These are phyloP conservation scores for Cantharellus cinnabarinus DNA, from an alignment of 768 basidiomycete species.

Conservation along the genomic window DNA sequence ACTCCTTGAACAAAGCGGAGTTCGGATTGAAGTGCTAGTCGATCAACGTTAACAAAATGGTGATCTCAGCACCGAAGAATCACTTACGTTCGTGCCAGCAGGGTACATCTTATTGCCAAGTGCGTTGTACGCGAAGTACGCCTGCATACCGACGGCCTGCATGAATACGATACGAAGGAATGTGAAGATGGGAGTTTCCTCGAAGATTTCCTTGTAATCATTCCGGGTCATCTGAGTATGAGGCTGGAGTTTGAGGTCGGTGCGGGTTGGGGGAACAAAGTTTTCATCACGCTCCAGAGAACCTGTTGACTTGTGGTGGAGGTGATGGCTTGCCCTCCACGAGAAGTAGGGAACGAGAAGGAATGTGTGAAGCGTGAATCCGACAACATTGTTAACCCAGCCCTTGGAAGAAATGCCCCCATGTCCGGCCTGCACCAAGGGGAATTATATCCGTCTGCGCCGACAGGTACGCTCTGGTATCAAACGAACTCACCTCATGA, in stretches of 20 bases:
- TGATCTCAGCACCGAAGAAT: not conserved
- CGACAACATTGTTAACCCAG: slow-evolving; percentile 74
- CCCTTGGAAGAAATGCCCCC: slow-evolving; percentile 90
- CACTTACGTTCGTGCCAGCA: slow-evolving; percentile 51
- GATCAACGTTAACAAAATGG: not conserved
- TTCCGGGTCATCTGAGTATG: not conserved
- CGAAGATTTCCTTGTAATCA: not conserved
- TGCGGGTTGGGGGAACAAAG: slow-evolving; percentile 77
- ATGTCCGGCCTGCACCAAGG: slow-evolving; percentile 44
- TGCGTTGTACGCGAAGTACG: slow-evolving; percentile 63
- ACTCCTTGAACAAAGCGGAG: slow-evolving; percentile 66
- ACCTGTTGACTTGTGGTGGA: slow-evolving; percentile 25
- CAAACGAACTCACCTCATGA: not conserved
- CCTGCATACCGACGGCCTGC: slow-evolving; percentile 66
- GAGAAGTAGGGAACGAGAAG: not conserved
- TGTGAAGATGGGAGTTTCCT: not conserved
- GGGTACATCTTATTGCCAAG: slow-evolving; percentile 77
- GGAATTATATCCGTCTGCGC: not conserved
- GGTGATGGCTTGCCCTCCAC: not conserved
- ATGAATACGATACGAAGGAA: not conserved
- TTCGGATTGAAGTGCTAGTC: slow-evolving; percentile 50
- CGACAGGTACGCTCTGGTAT: not conserved
- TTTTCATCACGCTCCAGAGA: slow-evolving; percentile 52
- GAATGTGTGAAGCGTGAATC: slow-evolving; percentile 61
- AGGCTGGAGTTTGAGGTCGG: slow-evolving; percentile 31